These are phyloP conservation scores for Trichoderma sp. DNA, from an alignment of 2,329 filamentous ascomycete genomes.

Conservation along the genomic window DNA sequence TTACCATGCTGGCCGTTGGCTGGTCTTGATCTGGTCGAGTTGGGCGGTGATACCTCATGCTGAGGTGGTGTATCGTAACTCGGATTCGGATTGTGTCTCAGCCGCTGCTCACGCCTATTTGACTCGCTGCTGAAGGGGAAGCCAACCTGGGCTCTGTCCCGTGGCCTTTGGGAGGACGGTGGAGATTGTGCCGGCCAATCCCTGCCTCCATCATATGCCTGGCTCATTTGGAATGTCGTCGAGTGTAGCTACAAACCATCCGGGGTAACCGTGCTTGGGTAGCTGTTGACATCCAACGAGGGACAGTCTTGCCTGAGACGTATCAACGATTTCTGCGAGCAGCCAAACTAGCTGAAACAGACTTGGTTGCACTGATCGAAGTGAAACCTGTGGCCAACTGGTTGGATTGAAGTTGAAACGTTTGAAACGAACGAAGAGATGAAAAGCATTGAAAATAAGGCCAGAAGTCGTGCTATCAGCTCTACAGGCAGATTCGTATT, in stretches of 20 bases:
- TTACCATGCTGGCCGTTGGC: slow-evolving; percentile 30
- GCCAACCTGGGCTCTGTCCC: slow-evolving; percentile 54
- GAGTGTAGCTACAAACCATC: slow-evolving; percentile 1
- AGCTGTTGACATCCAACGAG: not conserved
- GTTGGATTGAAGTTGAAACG: not conserved
- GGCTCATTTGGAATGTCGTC: slow-evolving; percentile 52
- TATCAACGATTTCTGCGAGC: not conserved
- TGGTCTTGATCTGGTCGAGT: slow-evolving; percentile 17
- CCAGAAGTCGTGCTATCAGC: not conserved
- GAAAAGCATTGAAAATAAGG: not conserved
- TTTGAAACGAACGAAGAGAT: slow-evolving; percentile 13
- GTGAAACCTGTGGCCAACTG: slow-evolving; percentile 4
- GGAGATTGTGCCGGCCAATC: slow-evolving; percentile 46
- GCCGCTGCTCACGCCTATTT: slow-evolving; percentile 26
- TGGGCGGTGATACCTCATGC: slow-evolving; percentile 3
- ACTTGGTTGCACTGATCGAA: slow-evolving; percentile 17
- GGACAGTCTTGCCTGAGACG: not conserved
- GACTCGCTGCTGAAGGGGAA: slow-evolving; percentile 28
- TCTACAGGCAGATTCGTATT: not conserved
- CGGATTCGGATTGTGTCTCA: slow-evolving; percentile 30
- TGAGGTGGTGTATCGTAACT: slow-evolving; percentile 11
- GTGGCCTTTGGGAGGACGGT: slow-evolving; percentile 57
- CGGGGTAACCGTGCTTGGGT: not conserved
- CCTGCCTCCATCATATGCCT: slow-evolving; percentile 57
- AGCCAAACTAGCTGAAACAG: slow-evolving; percentile 14